Base-by-base conservation (phyloP, 176 grass and related monocot species). In the Elaeis guineensis region DNA sequence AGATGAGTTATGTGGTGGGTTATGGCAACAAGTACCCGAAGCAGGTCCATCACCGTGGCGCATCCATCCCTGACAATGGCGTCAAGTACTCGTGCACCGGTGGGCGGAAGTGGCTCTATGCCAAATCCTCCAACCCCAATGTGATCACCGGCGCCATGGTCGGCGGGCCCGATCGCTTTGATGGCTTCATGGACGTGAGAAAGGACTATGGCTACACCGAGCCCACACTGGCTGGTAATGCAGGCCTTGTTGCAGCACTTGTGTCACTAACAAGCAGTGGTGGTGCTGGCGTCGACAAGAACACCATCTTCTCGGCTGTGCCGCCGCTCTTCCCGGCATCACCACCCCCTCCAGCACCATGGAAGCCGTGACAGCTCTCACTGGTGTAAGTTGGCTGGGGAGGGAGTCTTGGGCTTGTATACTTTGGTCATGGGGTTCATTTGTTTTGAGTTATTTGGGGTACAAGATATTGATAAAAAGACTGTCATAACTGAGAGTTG, bases 241-340 rank as follows among this genome's bases (percentile, higher is more conserved):
- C 93, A 11, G 93, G 76, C 0, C 80, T 98, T 21, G 87, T 92
- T 3, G 93, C 93, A 19, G 84, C 93, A 2, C 76, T 98, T 9
- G 77, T 98, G n/a, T 75, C 93, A 9, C 51, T 98, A 63, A 98
- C 93, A 17, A 56, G 78, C 77, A 84, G 64, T 2, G 66, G 52
- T 19, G 73, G 78, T n/a, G 57, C 26, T 6, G 79, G 87, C 65
- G 55, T 92, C 59, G 88, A 98, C 72, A 98, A 85, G 73, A 98
- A 91, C 77, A 92, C 88, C 55, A 92, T 98, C 49, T 96, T 96
- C 78, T 98, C 93, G 2, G 84, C 87, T 7, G 84, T 98, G 85
- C 87, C 93, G 4, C 93, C 93, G 0, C 78, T 85, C 70, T 98
- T 80, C 76, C 87, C 82, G 1, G 44, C 24, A 32, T 17, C 81